These are phyloP conservation scores for Starmerella potacharoeniae DNA, from an alignment of 805 yeast species.

Conservation along the genomic window DNA sequence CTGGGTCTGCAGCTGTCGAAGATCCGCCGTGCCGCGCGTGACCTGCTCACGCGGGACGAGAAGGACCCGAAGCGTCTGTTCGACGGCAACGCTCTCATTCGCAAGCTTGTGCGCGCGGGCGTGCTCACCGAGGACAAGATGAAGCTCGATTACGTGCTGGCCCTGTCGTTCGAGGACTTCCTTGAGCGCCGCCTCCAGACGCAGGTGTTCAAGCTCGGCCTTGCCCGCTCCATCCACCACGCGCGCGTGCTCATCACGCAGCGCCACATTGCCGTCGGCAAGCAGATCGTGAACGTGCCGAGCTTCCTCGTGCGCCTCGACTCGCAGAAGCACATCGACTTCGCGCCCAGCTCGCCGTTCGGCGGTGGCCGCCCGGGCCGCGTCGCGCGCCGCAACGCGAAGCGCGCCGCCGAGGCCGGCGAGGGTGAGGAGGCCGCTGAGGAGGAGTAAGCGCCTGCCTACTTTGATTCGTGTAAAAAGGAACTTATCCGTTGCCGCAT, in stretches of 20 bases:
- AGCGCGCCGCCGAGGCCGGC: constrained; percentile 52
- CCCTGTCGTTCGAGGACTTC: constrained; percentile 97
- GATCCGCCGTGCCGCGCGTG: constrained; percentile 99
- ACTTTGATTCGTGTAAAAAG: constrained; percentile 1
- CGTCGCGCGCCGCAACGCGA: constrained; percentile 88
- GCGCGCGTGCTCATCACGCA: constrained; percentile 98
- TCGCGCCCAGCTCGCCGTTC: constrained; percentile 97
- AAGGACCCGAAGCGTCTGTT: constrained; percentile 99
- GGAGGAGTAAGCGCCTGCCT: constrained; percentile 5
- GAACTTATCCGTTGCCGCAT: background rate
- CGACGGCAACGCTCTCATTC: constrained; percentile 99
- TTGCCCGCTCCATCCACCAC: constrained; percentile 99
- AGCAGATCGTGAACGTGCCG: constrained; percentile 97
- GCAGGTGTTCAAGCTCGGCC: constrained; percentile 98
- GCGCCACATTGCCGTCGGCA: constrained; percentile 99
- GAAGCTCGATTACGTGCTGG: constrained; percentile 99
- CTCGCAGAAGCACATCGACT: constrained; percentile 99
- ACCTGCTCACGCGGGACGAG: constrained; percentile 98
- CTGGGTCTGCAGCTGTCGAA: constrained; percentile 98
- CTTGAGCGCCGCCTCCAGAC: constrained; percentile 99
- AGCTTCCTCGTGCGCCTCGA: constrained; percentile 99
- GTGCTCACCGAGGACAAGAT: constrained; percentile 97
- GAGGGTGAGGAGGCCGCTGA: constrained; percentile 60
- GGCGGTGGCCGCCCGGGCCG: constrained; percentile 99
- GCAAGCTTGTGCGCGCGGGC: constrained; percentile 99